phyloP scores from a whole-genome alignment of 2,329 filamentous ascomycete species.

The Scedosporium minutisporum region DNA sequence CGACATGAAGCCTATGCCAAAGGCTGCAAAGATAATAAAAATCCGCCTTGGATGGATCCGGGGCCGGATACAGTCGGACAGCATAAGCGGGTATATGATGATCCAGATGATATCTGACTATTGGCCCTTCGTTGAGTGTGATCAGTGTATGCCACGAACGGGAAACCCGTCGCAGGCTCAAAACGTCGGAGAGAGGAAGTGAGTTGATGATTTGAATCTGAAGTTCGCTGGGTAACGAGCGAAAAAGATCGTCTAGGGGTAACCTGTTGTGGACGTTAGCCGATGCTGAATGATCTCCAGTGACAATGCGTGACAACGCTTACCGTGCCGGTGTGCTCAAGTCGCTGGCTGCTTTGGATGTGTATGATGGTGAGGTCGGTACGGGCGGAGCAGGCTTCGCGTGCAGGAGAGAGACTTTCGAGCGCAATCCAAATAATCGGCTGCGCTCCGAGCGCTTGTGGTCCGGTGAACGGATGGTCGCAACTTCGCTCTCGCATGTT shows the following conservation, averaged over 20 bases:
- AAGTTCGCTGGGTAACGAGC: constrained; percentile 49
- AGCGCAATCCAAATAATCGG: constrained; percentile 31
- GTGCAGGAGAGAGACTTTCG: constrained; percentile 26
- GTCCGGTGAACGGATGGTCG: constrained; percentile 19
- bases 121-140: constrained; percentile 49
- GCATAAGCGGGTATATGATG: constrained; percentile 52
- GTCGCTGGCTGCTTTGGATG: not conserved
- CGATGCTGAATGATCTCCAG: not conserved
- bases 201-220: constrained; percentile 53
- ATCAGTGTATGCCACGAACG: constrained; percentile 51
- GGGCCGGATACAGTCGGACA: constrained; percentile 46
- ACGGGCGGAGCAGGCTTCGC: constrained; percentile 19
- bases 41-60: constrained; percentile 36
- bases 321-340: constrained; percentile 2
- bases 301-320: not conserved
- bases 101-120: constrained; percentile 51
- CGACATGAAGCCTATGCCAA: constrained; percentile 57
- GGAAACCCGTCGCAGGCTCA: constrained; percentile 49
- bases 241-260: constrained; percentile 48
- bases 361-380: not conserved
- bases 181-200: constrained; percentile 49
- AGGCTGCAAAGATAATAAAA: constrained; percentile 54
- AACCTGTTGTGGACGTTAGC: constrained; percentile 23
- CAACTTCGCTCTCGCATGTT: constrained; percentile 16
- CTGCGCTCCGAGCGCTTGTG: constrained; percentile 26